These are phyloP conservation scores for Rhodotorula toruloides DNA, from an alignment of 768 basidiomycete species.

Conservation along the genomic window DNA sequence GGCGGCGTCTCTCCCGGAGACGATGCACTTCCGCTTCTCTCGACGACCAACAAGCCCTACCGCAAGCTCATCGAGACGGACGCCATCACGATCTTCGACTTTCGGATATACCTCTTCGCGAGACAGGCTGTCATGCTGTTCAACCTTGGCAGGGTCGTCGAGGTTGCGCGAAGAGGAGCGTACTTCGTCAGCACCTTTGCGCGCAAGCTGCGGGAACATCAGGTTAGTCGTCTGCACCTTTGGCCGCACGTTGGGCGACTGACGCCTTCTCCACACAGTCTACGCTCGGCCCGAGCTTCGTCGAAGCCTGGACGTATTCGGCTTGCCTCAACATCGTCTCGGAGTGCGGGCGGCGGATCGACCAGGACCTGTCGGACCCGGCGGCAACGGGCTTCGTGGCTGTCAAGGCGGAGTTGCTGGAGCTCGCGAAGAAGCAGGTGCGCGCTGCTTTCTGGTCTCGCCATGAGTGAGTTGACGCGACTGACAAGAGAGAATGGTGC, in stretches of 20 bases:
- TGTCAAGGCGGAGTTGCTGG: constrained; percentile 78
- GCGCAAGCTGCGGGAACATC: constrained; percentile 64
- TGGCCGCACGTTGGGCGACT: no score
- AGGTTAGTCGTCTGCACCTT: constrained; percentile 53
- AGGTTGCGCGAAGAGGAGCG: constrained; percentile 65
- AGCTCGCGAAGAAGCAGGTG: constrained; percentile 84
- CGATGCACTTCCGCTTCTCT: constrained; percentile 75
- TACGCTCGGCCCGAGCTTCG: constrained; percentile 56
- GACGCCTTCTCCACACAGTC: constrained; percentile 11
- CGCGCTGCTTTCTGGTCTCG: neutral
- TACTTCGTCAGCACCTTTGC: constrained; percentile 74
- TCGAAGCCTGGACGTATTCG: constrained; percentile 91
- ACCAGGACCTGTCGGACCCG: constrained; percentile 52
- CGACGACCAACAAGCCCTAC: constrained; percentile 73
- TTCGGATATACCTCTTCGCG: constrained; percentile 81
- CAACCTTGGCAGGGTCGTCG: constrained; percentile 61
- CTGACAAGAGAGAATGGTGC: neutral
- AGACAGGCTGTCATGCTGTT: constrained; percentile 74
- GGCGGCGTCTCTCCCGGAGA: constrained; percentile 66
- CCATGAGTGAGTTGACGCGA: neutral
- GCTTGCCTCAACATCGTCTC: constrained; percentile 78
- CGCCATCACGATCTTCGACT: constrained; percentile 87
- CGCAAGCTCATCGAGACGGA: constrained; percentile 82
- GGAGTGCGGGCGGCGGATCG: constrained; percentile 66
- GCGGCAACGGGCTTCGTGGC: constrained; percentile 59